A percentile compares a stretch with the other conserved stretches of the same genome.
These are phyloP conservation scores for Penicillium sp. DNA, from an alignment of 2,329 filamentous ascomycete genomes.

Conservation along the genomic window DNA sequence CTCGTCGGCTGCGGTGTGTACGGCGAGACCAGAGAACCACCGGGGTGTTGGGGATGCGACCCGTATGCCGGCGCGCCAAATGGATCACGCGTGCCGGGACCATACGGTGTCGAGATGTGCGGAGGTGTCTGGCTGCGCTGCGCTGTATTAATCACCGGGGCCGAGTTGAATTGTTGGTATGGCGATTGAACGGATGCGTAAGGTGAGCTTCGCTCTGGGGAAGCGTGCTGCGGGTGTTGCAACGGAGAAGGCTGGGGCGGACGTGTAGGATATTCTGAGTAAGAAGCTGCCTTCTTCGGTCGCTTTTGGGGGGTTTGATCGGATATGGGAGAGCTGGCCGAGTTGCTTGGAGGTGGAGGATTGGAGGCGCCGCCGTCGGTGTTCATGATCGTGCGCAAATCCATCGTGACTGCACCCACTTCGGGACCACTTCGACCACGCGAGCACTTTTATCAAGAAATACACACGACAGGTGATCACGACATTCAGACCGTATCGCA, in stretches of 20 bases:
- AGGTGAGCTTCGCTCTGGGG: conserved; percentile 42
- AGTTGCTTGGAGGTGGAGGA: conserved; percentile 29
- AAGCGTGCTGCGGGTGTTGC: conserved; percentile 45
- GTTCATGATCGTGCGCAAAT: conserved; percentile 55
- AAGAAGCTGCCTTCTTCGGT: conserved; percentile 23
- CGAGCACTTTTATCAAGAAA: conserved; percentile 17
- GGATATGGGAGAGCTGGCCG: conserved; percentile 24
- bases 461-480: conserved; percentile 15
- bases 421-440: conserved; percentile 16
- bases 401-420: conserved; percentile 41
- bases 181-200: conserved; percentile 41
- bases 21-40: conserved; percentile 35
- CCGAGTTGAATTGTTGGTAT: conserved; percentile 38
- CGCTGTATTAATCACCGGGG: conserved; percentile 30
- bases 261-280: conserved; percentile 29
- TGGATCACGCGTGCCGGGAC: conserved; percentile 35
- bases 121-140: conserved; percentile 36
- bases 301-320: conserved; percentile 30
- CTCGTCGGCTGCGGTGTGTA: conserved; percentile 39
- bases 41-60: conserved; percentile 26
- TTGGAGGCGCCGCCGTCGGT: conserved; percentile 38
- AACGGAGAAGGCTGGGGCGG: conserved; percentile 44
- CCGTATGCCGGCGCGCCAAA: conserved; percentile 32
- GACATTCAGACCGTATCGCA: conserved; percentile 18
- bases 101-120: conserved; percentile 30